These are phyloP conservation scores for Xylariaceae sp. DNA, from an alignment of 2,329 filamentous ascomycete species.

Conservation along the genomic window DNA sequence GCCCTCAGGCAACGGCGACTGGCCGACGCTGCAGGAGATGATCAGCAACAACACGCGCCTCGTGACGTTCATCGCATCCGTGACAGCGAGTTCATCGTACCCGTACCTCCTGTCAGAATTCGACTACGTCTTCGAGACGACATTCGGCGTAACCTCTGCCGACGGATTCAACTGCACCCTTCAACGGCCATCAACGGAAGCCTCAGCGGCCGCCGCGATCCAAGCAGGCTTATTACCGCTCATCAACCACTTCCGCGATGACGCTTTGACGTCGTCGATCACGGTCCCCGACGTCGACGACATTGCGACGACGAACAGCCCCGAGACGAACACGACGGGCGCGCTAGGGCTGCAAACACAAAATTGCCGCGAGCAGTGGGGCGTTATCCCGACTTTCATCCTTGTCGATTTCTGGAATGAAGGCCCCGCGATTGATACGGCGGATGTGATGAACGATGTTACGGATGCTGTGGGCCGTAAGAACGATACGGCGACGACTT, in stretches of 20 bases:
- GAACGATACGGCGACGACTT: conserved; percentile 16
- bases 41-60: conserved; percentile 61
- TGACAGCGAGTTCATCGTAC: conserved; percentile 41
- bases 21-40: conserved; percentile 69
- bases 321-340: conserved; percentile 50
- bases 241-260: conserved; percentile 78
- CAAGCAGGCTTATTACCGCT: conserved; percentile 61
- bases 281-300: conserved; percentile 57
- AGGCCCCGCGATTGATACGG: conserved; percentile 64
- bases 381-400: conserved; percentile 64
- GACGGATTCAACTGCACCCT: conserved; percentile 69
- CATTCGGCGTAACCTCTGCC: conserved; percentile 59
- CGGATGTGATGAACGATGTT: conserved; percentile 64
- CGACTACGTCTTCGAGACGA: conserved; percentile 67
- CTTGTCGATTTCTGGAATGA: conserved; percentile 78
- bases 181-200: conserved; percentile 56
- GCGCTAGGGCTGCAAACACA: conserved; percentile 51
- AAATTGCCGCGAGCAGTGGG: conserved; percentile 55
- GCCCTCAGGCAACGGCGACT: conserved; percentile 40
- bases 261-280: conserved; percentile 49
- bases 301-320: conserved; percentile 62
- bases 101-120: conserved; percentile 63
- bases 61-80: conserved; percentile 64
- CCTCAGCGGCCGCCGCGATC: conserved; percentile 49
- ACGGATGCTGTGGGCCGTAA: conserved; percentile 35